phyloP scores from a whole-genome alignment of 1,139 yeast genomes.

The Zygoascus sp. region DNA sequence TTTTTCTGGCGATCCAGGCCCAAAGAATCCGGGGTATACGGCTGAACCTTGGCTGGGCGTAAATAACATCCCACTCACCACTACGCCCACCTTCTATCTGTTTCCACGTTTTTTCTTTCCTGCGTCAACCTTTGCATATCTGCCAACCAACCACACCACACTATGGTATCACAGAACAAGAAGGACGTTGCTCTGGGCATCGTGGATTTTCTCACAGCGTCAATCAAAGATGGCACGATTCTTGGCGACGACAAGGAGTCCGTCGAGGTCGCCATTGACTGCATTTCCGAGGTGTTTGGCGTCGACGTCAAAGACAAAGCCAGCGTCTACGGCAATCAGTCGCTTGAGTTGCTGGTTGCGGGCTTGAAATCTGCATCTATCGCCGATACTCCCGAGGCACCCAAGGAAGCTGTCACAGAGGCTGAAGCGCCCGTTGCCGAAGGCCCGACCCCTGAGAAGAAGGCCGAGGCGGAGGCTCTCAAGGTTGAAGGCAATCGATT shows the following conservation, averaged over 20 bases:
- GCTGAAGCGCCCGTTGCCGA: slow-evolving; percentile 28
- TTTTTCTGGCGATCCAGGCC: not conserved
- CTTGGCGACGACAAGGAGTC: slow-evolving; percentile 82
- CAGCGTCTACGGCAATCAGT: slow-evolving; percentile 46
- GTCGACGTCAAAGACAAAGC: slow-evolving; percentile 47
- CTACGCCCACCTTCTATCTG: not conserved
- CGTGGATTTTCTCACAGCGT: slow-evolving; percentile 61
- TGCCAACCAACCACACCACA: no score
- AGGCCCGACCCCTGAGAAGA: slow-evolving; percentile 49
- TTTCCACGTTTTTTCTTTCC: slow-evolving; percentile 3
- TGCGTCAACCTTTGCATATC: not conserved
- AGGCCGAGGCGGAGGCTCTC: slow-evolving; percentile 72
- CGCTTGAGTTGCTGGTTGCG: slow-evolving; percentile 29
- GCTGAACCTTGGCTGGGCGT: not conserved
- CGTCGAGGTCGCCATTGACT: slow-evolving; percentile 91
- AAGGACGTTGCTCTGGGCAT: slow-evolving; percentile 74
- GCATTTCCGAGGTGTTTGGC: slow-evolving; percentile 82
- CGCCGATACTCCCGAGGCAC: slow-evolving; percentile 3
- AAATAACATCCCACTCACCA: not conserved
- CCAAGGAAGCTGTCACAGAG: slow-evolving; percentile 13
- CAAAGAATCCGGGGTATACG: not conserved
- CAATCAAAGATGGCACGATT: slow-evolving; percentile 53
- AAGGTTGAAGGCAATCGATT: slow-evolving; percentile 88
- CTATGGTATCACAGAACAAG: slow-evolving; percentile 28
- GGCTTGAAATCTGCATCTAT: slow-evolving; percentile 19